A percentile compares a stretch with the other conserved stretches of the same genome.
Conservation (phyloP, 1,284 basidiomycete genomes). For the Irpex lacteus region DNA sequence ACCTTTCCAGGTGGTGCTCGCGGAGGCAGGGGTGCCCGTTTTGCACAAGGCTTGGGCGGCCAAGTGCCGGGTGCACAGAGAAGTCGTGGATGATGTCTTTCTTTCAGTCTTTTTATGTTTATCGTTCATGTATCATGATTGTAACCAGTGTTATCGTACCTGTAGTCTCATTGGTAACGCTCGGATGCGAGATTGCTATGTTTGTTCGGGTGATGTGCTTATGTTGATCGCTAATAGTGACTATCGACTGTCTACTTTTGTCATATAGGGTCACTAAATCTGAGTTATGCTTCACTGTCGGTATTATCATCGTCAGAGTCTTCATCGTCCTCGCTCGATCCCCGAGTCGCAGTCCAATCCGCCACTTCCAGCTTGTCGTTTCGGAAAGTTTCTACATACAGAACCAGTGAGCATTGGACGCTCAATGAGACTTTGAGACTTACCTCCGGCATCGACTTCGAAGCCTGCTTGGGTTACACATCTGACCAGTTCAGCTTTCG, state of each 20-base stretch:
- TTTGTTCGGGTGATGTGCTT: too few species aligned
- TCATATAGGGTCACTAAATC: not conserved
- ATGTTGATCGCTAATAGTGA: not conserved
- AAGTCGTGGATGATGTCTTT: slow-evolving; percentile 21
- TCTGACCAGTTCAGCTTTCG: slow-evolving; percentile 74
- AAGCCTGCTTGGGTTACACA: slow-evolving; percentile 90
- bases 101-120: not conserved
- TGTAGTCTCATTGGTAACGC: too few species aligned
- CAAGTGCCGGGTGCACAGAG: slow-evolving; percentile 56
- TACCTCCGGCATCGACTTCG: slow-evolving; percentile 74
- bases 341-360: slow-evolving; percentile 30
- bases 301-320: not conserved
- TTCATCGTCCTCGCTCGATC: not conserved
- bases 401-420: not conserved
- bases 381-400: slow-evolving; percentile 26
- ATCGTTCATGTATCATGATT: not conserved
- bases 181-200: too few species aligned
- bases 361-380: slow-evolving; percentile 35
- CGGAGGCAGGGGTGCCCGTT: slow-evolving; percentile 68
- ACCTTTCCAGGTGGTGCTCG: slow-evolving; percentile 48
- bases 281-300: not conserved
- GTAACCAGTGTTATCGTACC: too few species aligned
- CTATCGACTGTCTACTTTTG: not conserved
- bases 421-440: slow-evolving; percentile 4
- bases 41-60: slow-evolving; percentile 76